phyloP scores from a whole-genome alignment of 2,329 filamentous ascomycete species.

The Aspergillus clavatus region DNA sequence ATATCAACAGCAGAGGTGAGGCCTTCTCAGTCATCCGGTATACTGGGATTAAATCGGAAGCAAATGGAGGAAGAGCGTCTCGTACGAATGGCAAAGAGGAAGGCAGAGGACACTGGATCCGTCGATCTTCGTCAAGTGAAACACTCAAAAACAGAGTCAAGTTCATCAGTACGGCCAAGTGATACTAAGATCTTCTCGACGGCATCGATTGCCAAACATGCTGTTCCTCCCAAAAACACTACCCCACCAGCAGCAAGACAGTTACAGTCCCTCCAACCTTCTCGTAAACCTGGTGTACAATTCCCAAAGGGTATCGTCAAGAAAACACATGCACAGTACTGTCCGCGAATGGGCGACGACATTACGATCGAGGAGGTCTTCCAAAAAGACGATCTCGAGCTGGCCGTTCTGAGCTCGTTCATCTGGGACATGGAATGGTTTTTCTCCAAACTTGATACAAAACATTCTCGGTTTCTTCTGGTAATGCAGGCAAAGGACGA shows the following conservation, averaged over 20 bases:
- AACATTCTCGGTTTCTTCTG: constrained; percentile 58
- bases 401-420: constrained; percentile 81
- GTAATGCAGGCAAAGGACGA: constrained; percentile 57
- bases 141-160: constrained; percentile 13
- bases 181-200: constrained; percentile 1
- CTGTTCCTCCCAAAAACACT: background rate
- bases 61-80: constrained; percentile 83
- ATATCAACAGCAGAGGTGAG: background rate
- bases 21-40: constrained; percentile 20
- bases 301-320: constrained; percentile 65
- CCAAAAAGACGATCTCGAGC: constrained; percentile 64
- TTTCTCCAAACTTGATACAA: constrained; percentile 62
- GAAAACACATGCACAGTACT: constrained; percentile 70
- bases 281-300: constrained; percentile 27
- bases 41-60: constrained; percentile 64
- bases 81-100: constrained; percentile 59
- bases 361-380: constrained; percentile 86
- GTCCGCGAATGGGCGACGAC: constrained; percentile 59
- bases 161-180: background rate
- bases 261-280: constrained; percentile 7
- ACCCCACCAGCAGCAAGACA: background rate
- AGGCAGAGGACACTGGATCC: constrained; percentile 39
- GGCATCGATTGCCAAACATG: background rate
- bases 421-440: constrained; percentile 82
- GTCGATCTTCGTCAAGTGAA: constrained; percentile 21